These are phyloP conservation scores for Amniculicola lignicola DNA, from an alignment of 495 filamentous ascomycete species.

Conservation along the genomic window DNA sequence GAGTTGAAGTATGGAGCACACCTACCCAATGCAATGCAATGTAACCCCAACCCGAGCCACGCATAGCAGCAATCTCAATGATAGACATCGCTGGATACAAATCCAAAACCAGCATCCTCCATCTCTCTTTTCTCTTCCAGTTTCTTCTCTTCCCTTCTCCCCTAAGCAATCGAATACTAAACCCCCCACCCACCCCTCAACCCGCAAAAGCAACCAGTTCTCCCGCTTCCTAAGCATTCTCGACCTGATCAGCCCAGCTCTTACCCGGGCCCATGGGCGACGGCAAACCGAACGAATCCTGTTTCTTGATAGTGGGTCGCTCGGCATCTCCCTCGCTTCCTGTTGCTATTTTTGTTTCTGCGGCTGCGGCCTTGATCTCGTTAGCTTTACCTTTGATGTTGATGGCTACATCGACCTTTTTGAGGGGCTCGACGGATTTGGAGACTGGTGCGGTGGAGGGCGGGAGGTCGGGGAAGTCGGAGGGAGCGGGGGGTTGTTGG, in stretches of 20 bases:
- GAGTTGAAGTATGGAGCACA: too few relatives aligned
- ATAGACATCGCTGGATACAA: too few relatives aligned
- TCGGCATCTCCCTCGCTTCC: too few relatives aligned
- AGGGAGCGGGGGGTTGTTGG: constrained; percentile 26
- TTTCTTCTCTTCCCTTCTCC: too few relatives aligned
- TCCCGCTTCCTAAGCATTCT: constrained; percentile 13
- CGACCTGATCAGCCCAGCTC: constrained; percentile 38
- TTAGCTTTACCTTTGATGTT: constrained; percentile 21
- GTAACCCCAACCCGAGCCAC: too few relatives aligned
- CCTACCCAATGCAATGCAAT: too few relatives aligned
- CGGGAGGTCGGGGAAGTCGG: constrained; percentile 38
- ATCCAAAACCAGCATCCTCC: too few relatives aligned
- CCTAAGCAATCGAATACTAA: too few relatives aligned
- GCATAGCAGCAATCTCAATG: too few relatives aligned
- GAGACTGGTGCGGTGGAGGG: neutral
- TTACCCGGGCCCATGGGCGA: constrained; percentile 13
- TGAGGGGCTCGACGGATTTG: constrained; percentile 1
- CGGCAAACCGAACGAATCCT: constrained; percentile 26
- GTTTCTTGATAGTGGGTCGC: constrained; percentile 18
- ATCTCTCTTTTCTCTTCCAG: too few relatives aligned
- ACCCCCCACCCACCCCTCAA: too few relatives aligned
- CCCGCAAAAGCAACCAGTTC: neutral
- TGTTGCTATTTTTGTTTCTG: neutral
- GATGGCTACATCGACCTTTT: constrained; percentile 34
- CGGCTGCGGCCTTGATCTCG: constrained; percentile 7